Evolutionary conservation across 1,139 yeast species (phyloP).

Genomic region (Suhomyces anneliseae): DNA sequence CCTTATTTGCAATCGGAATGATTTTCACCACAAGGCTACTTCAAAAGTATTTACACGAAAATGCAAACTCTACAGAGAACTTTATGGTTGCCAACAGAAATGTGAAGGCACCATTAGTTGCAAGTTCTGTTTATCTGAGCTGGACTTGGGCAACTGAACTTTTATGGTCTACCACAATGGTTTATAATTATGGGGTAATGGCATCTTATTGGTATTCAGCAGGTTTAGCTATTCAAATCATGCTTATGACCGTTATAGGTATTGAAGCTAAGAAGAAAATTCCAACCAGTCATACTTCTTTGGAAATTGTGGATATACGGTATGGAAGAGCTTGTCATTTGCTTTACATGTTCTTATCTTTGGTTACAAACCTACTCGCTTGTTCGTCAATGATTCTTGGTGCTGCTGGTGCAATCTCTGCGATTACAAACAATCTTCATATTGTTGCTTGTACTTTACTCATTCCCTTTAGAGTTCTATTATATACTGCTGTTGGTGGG

Average conservation of each 20-base stretch:
- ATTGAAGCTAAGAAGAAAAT: conserved; percentile 32
- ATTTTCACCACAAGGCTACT: conserved; percentile 26
- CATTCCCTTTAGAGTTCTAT: conserved; percentile 38
- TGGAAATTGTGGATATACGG: conserved; percentile 31
- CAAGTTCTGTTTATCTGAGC: conserved; percentile 28
- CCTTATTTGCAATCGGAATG: conserved; percentile 31
- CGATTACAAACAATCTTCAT: conserved; percentile 34
- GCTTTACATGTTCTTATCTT: conserved; percentile 31
- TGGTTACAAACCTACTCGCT: conserved; percentile 33
- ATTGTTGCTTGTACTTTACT: conserved; percentile 34
- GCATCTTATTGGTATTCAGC: conserved; percentile 29
- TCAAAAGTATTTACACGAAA: conserved; percentile 26
- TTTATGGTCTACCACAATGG: conserved; percentile 26
- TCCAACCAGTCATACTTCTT: conserved; percentile 30
- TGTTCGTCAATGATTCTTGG: conserved; percentile 39
- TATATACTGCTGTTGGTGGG: conserved; percentile 43
- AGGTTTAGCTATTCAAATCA: conserved; percentile 31
- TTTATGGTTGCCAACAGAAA: conserved; percentile 32
- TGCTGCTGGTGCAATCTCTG: conserved; percentile 36
- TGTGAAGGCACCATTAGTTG: conserved; percentile 20
- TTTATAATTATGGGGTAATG: conserved; percentile 30
- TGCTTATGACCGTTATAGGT: conserved; percentile 29
- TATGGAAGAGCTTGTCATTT: conserved; percentile 33
- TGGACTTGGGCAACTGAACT: conserved; percentile 38
- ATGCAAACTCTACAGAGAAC: conserved; percentile 30